Evolutionary conservation across 1,284 basidiomycete species (phyloP).

Genomic region (Macrocystidia cucumis): DNA sequence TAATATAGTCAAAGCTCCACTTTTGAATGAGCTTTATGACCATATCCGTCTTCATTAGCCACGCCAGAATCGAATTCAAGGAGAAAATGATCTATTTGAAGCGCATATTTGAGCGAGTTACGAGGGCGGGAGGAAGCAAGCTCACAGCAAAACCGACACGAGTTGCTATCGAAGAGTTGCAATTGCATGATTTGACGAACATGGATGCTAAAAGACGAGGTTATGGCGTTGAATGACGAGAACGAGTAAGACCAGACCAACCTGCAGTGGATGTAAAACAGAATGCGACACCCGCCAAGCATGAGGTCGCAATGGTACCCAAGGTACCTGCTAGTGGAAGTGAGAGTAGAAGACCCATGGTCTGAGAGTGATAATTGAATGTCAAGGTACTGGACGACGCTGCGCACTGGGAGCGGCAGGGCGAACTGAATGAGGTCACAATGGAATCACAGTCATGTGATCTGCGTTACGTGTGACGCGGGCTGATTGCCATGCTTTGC

Average conservation of each 20-base stretch:
- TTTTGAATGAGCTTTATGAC: slow-evolving; percentile 87
- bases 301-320: slow-evolving; percentile 73
- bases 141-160: slow-evolving; percentile 91
- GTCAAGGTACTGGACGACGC: too few relatives aligned
- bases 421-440: too few relatives aligned
- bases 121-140: slow-evolving; percentile 6
- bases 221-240: slow-evolving; percentile 8
- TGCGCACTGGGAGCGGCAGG: too few relatives aligned
- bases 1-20: slow-evolving; percentile 94
- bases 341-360: slow-evolving; percentile 67
- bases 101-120: slow-evolving; percentile 4
- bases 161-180: slow-evolving; percentile 97
- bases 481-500: too few relatives aligned
- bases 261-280: slow-evolving; percentile 82
- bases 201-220: slow-evolving; percentile 77
- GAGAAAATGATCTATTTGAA: slow-evolving; percentile 96
- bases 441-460: too few relatives aligned
- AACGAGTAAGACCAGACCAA: slow-evolving; percentile 18
- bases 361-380: too few relatives aligned
- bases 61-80: slow-evolving; percentile 93
- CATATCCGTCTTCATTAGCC: slow-evolving; percentile 90
- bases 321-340: slow-evolving; percentile 80
- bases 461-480: too few relatives aligned
- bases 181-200: slow-evolving; percentile 98
- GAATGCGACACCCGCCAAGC: slow-evolving; percentile 75